Evolutionary conservation across 306 rosid genomes (phyloP).

Genomic region (Prunus mume): DNA sequence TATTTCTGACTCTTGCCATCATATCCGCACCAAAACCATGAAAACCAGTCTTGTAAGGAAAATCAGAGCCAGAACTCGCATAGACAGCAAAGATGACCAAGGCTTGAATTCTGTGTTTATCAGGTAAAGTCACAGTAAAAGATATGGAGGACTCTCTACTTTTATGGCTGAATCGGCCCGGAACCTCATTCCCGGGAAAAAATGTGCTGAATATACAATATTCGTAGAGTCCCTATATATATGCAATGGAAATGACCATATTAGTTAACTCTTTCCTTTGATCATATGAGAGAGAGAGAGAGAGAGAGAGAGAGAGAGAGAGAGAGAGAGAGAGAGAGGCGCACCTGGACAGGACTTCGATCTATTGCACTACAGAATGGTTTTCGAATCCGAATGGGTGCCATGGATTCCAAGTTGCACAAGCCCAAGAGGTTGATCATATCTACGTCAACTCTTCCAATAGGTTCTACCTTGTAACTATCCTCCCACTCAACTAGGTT

Average conservation of each 20-base stretch:
- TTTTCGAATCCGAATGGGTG: not conserved
- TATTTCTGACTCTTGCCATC: not conserved
- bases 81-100: too few relatives aligned
- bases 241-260: not conserved
- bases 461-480: not conserved
- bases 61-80: too few relatives aligned
- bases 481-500: not conserved
- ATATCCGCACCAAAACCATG: too few relatives aligned
- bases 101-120: too few relatives aligned
- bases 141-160: not conserved
- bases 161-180: not conserved
- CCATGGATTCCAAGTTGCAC: not conserved
- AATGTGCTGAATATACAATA: not conserved
- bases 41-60: too few relatives aligned
- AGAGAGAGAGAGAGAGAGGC: not conserved
- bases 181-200: not conserved
- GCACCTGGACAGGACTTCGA: not conserved
- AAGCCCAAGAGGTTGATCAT: not conserved
- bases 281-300: too few relatives aligned
- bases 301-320: not conserved
- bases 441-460: not conserved
- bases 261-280: not conserved
- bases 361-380: too few relatives aligned
- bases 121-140: not conserved
- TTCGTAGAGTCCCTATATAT: not conserved